Base-by-base conservation (phyloP, 1,139 yeast genomes). In the Geotrichum histeridarum region DNA sequence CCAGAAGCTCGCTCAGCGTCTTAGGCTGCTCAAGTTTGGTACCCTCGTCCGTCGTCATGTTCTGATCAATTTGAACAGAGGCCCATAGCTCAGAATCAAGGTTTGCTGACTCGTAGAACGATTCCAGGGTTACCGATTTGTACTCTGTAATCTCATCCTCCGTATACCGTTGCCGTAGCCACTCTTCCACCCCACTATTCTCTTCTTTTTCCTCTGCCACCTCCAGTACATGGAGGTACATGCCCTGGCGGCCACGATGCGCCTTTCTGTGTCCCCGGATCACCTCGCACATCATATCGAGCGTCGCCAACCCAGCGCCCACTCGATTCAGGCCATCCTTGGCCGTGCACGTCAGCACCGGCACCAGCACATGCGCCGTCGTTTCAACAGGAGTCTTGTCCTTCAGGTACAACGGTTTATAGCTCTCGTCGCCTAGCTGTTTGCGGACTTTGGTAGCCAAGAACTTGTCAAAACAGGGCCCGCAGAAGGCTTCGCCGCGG, bases 171-270 rank as follows among this genome's bases (percentile, higher is more conserved):
- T 30, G 32, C 33, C 38, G 30, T 15, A 51, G 36, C 42, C 46
- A 37, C 15, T 8, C n/a, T 14, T 48, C 31, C 18, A 53, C 37
- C 36, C 18, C 32, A 15, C 30, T 50, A 30, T 7, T 38, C 27
- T 3, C 27, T 22, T 42, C 55, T 36, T 63, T 62, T 1, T 48
- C 56, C 8, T 35, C 63, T 58, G 80, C 80, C 36, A 86, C 72
- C 58, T 79, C 74, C 3, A 86, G 65, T 1, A 83, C 78, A 46
- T 78, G 74, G 35, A 89, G 63, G 46, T 77, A 77, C 62, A 86
- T 87, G 0, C 96, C 97, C 46, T 79, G 79, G 44, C 76, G 74
- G 0, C 90, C 91, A 41, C 81, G 75, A 63, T 85, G 86, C 51
- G 77, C 76, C 38, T 65, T 65, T 31, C 64, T 63, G 63, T 90